Evolutionary conservation across 192 early-diverging fungal genomes (phyloP).

Genomic region (Ambispora gerdemannii): DNA sequence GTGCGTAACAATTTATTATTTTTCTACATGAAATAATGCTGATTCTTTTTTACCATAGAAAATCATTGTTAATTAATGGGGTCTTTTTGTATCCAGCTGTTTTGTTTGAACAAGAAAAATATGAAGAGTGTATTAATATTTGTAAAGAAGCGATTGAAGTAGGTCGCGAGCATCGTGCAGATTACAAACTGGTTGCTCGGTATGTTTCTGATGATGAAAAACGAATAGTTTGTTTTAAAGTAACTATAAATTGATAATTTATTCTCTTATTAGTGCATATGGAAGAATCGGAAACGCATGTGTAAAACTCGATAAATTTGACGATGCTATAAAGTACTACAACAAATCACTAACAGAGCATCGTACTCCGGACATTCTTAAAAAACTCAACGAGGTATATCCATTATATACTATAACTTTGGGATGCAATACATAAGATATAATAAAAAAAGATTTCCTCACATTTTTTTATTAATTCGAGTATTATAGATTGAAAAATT

Average conservation of each 20-base stretch:
- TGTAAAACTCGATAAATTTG: conserved; percentile 69
- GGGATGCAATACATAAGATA: no score
- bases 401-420: no score
- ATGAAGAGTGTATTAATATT: conserved; percentile 87
- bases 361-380: conserved; percentile 87
- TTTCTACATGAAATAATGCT: not conserved
- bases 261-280: conserved; percentile 62
- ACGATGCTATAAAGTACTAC: conserved; percentile 90
- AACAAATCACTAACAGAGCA: conserved; percentile 93
- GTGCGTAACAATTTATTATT: conserved; percentile 38
- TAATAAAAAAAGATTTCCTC: not conserved
- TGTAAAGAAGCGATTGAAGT: conserved; percentile 89
- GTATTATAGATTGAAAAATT: conserved; percentile 47
- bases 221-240: no score
- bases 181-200: conserved; percentile 92
- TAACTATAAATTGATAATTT: no score
- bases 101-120: conserved; percentile 90
- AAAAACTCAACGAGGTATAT: conserved; percentile 78
- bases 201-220: no score
- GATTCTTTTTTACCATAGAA: not conserved
- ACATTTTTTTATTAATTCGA: not conserved
- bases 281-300: conserved; percentile 90
- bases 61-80: no score
- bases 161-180: conserved; percentile 85
- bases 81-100: no score